Evolutionary conservation across 163 green algal genomes (phyloP), one percentile per base, ranked within the genome.

Genomic region (Volvox carteri): DNA sequence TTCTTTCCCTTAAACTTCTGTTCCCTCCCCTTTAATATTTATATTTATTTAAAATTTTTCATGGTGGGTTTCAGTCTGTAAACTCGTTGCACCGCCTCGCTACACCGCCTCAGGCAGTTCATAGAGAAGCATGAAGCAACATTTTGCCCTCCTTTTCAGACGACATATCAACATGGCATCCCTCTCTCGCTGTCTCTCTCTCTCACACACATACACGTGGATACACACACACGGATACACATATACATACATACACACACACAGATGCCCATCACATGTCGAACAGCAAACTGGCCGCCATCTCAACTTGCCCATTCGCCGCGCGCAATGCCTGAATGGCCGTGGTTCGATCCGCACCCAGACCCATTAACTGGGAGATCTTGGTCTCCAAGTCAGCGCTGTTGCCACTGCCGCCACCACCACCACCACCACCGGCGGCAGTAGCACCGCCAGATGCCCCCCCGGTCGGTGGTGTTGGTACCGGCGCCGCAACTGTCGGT

Each of bases 261-360:
- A 12, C 42, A 65, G 44, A 81, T 23, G 28, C 44, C 35, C 60
- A 12, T 50, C 25, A 83, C 83, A 88, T 88, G 25, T 88, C 83
- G 65, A 96, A 95, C 58, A 96, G 73, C 73, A 96, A 77, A 18
- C 92, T 85, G 3, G 92, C 92, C 0, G 94, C 94, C 28, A 85
- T 76, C 56, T 96, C 93, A 12, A 92, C 93, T 52, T 96, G 91
- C 1, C 93, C 94, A 21, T 87, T 83, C 0, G 84, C 76, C 5
- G 87, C 88, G 48, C 88, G 65, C 68, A 96, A 89, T 39, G 93
- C 94, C 62, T 75, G 44, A 2, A 89, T 19, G 1, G 84, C 84
- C 30, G 86, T 72, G 12, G 79, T 79, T 5, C 85, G 85, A 11
- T 90, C 44, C 52, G 93, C 92, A 2, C 93, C 93, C 42, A 95